These are phyloP conservation scores for Zygoascus meyerae DNA, from an alignment of 1,139 yeast species.

Conservation along the genomic window DNA sequence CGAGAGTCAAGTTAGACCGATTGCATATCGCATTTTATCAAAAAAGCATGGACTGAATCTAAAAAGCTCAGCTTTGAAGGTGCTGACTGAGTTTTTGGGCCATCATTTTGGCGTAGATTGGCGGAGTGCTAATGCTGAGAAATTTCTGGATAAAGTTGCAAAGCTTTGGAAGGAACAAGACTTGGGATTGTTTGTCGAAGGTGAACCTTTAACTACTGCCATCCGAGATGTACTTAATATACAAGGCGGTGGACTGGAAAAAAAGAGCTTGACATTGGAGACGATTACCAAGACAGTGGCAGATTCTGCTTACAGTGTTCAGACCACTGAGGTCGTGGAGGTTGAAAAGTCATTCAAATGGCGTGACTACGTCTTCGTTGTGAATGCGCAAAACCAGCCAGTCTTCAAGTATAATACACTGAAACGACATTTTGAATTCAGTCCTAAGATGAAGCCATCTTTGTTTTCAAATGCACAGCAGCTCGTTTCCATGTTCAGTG, in stretches of 20 bases:
- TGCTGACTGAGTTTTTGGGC: slow-evolving; percentile 69
- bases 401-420: slow-evolving; percentile 55
- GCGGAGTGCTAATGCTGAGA: slow-evolving; percentile 64
- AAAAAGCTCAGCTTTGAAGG: slow-evolving; percentile 74
- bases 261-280: slow-evolving; percentile 1
- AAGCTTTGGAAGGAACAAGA: slow-evolving; percentile 83
- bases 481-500: slow-evolving; percentile 33
- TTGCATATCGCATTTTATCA: slow-evolving; percentile 83
- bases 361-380: slow-evolving; percentile 65
- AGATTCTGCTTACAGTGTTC: neutral
- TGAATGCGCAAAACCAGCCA: slow-evolving; percentile 64
- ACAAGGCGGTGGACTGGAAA: neutral
- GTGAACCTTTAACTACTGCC: slow-evolving; percentile 58
- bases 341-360: slow-evolving; percentile 38
- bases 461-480: slow-evolving; percentile 33
- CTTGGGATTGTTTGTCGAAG: slow-evolving; percentile 78
- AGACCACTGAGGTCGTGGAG: slow-evolving; percentile 5
- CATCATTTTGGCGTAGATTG: slow-evolving; percentile 77
- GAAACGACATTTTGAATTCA: slow-evolving; percentile 57
- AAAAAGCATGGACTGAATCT: slow-evolving; percentile 89
- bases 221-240: slow-evolving; percentile 45
- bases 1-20: slow-evolving; percentile 79
- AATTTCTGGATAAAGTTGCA: slow-evolving; percentile 74
- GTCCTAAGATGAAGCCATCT: slow-evolving; percentile 25
- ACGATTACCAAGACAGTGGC: neutral